Evolutionary conservation across 306 rosid genomes (phyloP), one percentile per base, ranked within the genome.

Genomic region (Trifolium subterraneum): DNA sequence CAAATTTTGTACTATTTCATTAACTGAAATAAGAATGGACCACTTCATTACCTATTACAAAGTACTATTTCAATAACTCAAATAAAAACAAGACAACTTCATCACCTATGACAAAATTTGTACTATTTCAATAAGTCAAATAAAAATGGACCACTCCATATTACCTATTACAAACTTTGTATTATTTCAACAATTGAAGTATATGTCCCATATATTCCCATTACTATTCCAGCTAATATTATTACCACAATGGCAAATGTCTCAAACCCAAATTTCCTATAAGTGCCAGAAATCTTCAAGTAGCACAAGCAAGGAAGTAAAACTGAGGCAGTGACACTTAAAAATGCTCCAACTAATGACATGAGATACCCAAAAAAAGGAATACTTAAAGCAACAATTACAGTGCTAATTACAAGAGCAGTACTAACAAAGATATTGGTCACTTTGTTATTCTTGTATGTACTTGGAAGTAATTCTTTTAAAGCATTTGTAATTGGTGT

Each of bases 341-440:
- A 38, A 66, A 92, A 65, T 3, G 94, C 93, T 60, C 98, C 94
- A 54, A 87, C 91, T 36, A 92, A 69, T 1, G 96, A 83, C 91
- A 86, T 87, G 15, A 88, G 84, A 42, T 81, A 16, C 1, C 84
- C 94, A 25, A 84, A 88, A 38, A 81, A 83, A 13, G 94, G 98
- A 10, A 88, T 35, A 5, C 19, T 3, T 0, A 90, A 41, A n/a
- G 96, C 90, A 38, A 87, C 79, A 23, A 80, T 33, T 6, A 86
- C 82, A 25, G 77, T 72, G 70, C 90, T 92, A 41, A 81, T 56
- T 5, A 88, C 85, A 75, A 90, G 50, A 4, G 38, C 1, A 12
- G 84, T 84, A 56, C 89, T 72, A 0, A 86, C 64, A 7, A 81
- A 19, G 20, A 86, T 33, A 14, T 74, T 73, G 1, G 51, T 78